A percentile compares a stretch with the other conserved stretches of the same genome.
phyloP scores from a whole-genome alignment of 352 stramenopile genomes.

The Pythium coloratum region DNA sequence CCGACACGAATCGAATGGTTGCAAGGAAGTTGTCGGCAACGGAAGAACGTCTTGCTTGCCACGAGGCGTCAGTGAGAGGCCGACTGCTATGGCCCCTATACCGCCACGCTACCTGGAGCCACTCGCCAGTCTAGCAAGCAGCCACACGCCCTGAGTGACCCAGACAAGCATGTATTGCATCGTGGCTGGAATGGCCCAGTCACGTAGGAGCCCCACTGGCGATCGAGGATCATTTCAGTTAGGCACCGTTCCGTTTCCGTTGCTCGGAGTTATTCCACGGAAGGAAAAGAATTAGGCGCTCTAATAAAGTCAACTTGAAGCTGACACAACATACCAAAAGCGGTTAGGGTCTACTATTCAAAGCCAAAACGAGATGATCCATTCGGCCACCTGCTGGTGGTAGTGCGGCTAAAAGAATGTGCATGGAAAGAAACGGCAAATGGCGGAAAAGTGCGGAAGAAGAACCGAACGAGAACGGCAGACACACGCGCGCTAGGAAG shows the following conservation, averaged over 20 bases:
- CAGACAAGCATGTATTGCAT: not conserved
- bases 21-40: no score
- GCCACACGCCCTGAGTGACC: not conserved
- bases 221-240: not conserved
- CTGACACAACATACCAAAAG: not conserved
- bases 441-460: constrained; percentile 1
- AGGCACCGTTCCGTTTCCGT: not conserved
- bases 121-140: not conserved
- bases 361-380: constrained; percentile 2
- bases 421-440: not conserved
- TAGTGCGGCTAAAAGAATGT: not conserved
- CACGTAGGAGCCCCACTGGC: not conserved
- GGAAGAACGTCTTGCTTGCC: no score
- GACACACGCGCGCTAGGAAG: not conserved
- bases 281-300: not conserved
- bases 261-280: not conserved
- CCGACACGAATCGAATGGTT: not conserved
- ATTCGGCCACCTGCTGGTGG: not conserved
- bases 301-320: not conserved
- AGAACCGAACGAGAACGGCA: not conserved
- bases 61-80: not conserved
- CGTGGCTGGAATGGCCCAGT: not conserved
- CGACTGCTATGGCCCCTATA: not conserved
- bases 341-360: not conserved
- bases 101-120: no score